Conservation (phyloP, 768 basidiomycete genomes). For the Russula olivacea region DNA sequence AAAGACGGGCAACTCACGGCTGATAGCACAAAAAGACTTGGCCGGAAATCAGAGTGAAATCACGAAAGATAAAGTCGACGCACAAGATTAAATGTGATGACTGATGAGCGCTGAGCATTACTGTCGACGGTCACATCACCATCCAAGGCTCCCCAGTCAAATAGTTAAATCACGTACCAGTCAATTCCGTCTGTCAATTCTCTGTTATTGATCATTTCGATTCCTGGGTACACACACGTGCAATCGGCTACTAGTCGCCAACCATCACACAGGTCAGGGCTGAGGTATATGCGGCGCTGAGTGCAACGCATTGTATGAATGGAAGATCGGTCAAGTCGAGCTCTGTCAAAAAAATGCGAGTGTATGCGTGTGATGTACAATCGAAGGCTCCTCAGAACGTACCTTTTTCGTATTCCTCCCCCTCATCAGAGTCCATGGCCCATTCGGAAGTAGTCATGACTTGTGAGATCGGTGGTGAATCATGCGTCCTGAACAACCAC, state of each 20-base stretch:
- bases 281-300: background rate
- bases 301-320: background rate
- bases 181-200: background rate
- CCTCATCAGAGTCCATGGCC: background rate
- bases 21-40: background rate
- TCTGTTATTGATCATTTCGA: background rate
- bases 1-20: background rate
- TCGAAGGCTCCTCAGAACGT: background rate
- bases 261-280: background rate
- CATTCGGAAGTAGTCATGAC: background rate
- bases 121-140: background rate
- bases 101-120: background rate
- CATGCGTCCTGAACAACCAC: background rate
- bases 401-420: background rate
- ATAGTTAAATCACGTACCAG: background rate
- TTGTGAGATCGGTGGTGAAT: background rate
- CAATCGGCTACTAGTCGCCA: background rate
- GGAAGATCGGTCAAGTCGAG: background rate
- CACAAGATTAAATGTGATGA: background rate
- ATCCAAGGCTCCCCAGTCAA: background rate
- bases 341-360: background rate
- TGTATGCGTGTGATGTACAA: constrained; percentile 14
- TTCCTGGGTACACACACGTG: background rate
- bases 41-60: background rate
- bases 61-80: background rate